Percentiles rank a stretch among this genome's conserved stretches.
Evolutionary conservation across 1,284 basidiomycete species (phyloP).

Genomic region (Cutaneotrichosporon cavernicola): DNA sequence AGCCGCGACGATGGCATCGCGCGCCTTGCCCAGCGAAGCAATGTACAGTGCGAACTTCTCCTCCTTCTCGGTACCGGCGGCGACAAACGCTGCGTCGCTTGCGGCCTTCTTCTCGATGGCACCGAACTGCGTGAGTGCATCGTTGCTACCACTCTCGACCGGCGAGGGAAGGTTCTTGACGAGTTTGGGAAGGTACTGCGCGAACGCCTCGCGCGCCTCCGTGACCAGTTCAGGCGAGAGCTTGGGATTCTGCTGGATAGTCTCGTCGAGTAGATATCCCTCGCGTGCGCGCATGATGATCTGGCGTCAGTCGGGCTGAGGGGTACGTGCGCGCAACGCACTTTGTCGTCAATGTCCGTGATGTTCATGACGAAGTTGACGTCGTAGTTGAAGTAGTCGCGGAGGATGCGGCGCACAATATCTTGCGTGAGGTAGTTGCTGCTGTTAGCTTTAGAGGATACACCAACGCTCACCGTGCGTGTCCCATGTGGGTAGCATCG

Average conservation of each 20-base stretch:
- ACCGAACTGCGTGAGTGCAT: conserved; percentile 60
- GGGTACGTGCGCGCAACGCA: conserved; percentile 46
- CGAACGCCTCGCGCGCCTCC: conserved; percentile 51
- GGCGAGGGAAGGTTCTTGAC: conserved; percentile 61
- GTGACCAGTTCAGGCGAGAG: conserved; percentile 42
- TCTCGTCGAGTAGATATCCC: conserved; percentile 65
- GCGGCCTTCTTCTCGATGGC: conserved; percentile 55
- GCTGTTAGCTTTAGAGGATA: conserved; percentile 15
- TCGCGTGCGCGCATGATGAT: conserved; percentile 88
- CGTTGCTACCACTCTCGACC: conserved; percentile 60
- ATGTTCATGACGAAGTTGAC: conserved; percentile 99
- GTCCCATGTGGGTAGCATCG: conserved; percentile 97
- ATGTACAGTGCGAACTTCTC: conserved; percentile 91
- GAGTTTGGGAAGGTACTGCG: conserved; percentile 62
- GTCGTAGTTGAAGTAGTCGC: conserved; percentile 96
- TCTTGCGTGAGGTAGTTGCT: conserved; percentile 99
- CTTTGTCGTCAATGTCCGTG: conserved; percentile 99
- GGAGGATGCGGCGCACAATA: conserved; percentile 84
- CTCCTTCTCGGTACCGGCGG: conserved; percentile 68
- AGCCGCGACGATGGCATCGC: conserved; percentile 41
- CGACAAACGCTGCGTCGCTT: conserved; percentile 60
- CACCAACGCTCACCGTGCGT: conserved; percentile 71
- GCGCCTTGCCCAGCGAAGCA: conserved; percentile 64
- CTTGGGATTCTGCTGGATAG: conserved; percentile 40
- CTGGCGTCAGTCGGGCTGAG: conserved; percentile 54